Base-by-base conservation (phyloP, 305 asterid genomes). In the Solanum aculeatissimum region DNA sequence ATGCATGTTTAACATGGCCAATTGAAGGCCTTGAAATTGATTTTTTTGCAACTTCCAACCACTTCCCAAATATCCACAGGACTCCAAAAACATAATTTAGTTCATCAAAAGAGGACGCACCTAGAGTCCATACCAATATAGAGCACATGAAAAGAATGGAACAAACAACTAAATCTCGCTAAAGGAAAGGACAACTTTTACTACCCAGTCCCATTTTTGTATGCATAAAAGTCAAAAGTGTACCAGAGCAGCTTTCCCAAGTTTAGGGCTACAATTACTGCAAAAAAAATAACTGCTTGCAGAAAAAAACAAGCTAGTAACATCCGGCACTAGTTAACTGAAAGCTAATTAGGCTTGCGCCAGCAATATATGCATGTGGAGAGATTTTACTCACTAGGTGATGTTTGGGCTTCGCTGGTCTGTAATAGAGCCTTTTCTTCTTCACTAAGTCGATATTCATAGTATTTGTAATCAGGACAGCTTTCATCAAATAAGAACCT, bases 391-490 rank as follows among this genome's bases (percentile, higher is more conserved):
- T 86, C 85, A 91, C 90, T 91, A 81, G 89, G 93, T 27, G 92
- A 79, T 45, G 87, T 35, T 83, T 91, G 95, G 79, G 90, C 85
- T 79, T 92, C 95, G 85, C 62, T 89, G 86, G 92, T 74, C 85
- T 89, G 94, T 85, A 93, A 83, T 87, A 93, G 88, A 78, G 92
- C 92, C 87, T 92, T 94, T 88, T 93, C 92, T 93, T 95, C 98
- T 88, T 92, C 94, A 87, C 88, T 51, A 80, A 95, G 97, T 84
- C 85, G 92, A 89, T 94, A 92, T 89, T 94, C 97, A 88, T 97
- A 95, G 85, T 97, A 95, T 87, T 97, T 95, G 92, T 92, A 95
- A 84, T 95, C 98, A 77, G 98, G 87, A 87, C 97, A 97, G 84
- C 89, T 93, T 84, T 93, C 94, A 86, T 97, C 98, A 86, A 92